phyloP scores from a whole-genome alignment of 352 stramenopile species.

The Aphanomyces astaci region DNA sequence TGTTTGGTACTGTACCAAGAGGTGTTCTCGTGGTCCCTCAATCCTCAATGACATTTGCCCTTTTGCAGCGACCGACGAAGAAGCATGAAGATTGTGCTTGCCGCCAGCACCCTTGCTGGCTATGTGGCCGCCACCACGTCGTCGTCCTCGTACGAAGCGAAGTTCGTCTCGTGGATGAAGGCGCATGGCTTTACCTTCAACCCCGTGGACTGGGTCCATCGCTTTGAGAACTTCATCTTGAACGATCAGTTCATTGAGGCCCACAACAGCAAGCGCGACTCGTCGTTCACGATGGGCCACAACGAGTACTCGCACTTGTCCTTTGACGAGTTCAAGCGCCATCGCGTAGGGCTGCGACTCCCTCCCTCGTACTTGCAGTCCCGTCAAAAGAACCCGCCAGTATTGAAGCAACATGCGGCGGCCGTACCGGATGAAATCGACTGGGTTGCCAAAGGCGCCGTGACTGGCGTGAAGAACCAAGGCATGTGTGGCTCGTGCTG shows the following conservation, averaged over 20 bases:
- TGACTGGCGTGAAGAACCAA: conserved; percentile 92
- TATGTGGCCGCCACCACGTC: neutral
- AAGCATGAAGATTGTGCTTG: neutral
- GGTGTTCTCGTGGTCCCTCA: no score
- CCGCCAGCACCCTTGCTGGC: neutral
- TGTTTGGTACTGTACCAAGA: no score
- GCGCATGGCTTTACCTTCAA: conserved; percentile 20
- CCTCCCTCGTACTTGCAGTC: conserved; percentile 23
- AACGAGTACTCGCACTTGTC: conserved; percentile 33
- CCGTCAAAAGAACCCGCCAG: neutral
- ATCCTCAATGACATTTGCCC: neutral
- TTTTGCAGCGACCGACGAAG: neutral
- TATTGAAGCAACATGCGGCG: neutral
- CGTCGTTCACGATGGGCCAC: conserved; percentile 29
- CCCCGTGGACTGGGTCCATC: conserved; percentile 25
- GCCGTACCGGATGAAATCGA: conserved; percentile 32
- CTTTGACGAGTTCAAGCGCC: conserved; percentile 28
- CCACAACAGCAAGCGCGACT: conserved; percentile 21
- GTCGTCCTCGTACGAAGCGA: conserved; percentile 25
- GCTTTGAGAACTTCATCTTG: conserved; percentile 27
- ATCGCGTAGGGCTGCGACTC: conserved; percentile 25
- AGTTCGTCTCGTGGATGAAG: conserved; percentile 27
- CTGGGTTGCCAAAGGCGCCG: conserved; percentile 20
- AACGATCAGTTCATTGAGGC: conserved; percentile 30
- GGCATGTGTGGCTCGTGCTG: conserved; percentile 86